Base-by-base conservation (phyloP, 192 early-diverging fungal genomes). In the Dissophora globulifera region DNA sequence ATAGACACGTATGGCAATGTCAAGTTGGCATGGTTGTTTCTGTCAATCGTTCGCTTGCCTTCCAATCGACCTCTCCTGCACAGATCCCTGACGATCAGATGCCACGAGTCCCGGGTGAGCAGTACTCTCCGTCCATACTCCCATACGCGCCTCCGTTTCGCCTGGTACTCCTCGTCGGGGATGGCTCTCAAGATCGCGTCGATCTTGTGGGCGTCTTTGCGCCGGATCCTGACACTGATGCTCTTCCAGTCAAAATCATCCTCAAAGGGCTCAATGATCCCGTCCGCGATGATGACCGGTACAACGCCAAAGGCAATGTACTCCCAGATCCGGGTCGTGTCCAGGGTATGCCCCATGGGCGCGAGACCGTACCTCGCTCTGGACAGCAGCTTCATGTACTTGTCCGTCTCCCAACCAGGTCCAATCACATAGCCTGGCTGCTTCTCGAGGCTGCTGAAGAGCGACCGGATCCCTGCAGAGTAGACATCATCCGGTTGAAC, bases 231-330 rank as follows among this genome's bases (percentile, higher is more conserved):
- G 19, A 85, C 66, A 43, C 62, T 63, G 35, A 85, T 80, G 0
- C 56, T 54, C 42, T 68, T 49, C 83, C 83, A 85, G 40, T 85
- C 83, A 3, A 85, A 59, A 69, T 82, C 83, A 58, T 78, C 69
- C 56, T 82, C 80, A 71, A 80, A 84, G 0, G 83, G 83, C 30
- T 82, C 80, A 35, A 82, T 58, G 42, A 85, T 82, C 17, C 79
- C 83, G 58, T 85, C 83, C 26, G 81, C 78, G 64, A 82, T 79
- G 23, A 85, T 67, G 9, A 82, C 70, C 19, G 83, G 83, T 8
- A 85, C 80, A 0, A 85, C 83, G 7, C 83, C 83, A 69, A 82
- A 84, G 0, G 83, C 83, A 48, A 84, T 55, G 30, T 69, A 84
- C 63, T 84, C 83, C 83, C 83, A 84, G 3, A 84, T 45, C 17